phyloP scores from a whole-genome alignment of 2,329 filamentous ascomycete genomes.

The Chrysosporium queenslandicum region DNA sequence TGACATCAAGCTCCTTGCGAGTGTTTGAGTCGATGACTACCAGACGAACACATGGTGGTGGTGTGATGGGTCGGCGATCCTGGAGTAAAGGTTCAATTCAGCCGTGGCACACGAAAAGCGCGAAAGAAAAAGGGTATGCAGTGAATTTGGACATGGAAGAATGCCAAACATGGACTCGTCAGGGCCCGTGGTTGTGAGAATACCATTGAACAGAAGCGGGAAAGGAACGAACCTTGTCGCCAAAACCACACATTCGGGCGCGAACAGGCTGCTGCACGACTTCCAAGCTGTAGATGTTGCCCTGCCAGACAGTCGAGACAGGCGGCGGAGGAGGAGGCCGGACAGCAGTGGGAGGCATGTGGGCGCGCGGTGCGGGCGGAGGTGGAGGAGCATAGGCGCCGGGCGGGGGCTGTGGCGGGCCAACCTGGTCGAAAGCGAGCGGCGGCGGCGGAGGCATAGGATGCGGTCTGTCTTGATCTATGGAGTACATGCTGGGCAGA shows the following conservation, averaged over 20 bases:
- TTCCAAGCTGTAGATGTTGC: slow-evolving; percentile 50
- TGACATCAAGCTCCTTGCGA: slow-evolving; percentile 72
- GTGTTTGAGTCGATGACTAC: slow-evolving; percentile 65
- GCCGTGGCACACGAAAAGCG: too few relatives aligned
- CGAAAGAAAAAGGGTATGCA: too few relatives aligned
- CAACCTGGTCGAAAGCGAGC: background rate
- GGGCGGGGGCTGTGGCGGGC: background rate
- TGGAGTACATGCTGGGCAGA: background rate
- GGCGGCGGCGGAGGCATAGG: slow-evolving; percentile 2
- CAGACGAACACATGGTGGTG: slow-evolving; percentile 80
- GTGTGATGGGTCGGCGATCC: slow-evolving; percentile 92
- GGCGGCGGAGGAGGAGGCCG: slow-evolving; percentile 28
- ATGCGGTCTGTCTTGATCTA: slow-evolving; percentile 2
- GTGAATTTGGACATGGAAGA: too few relatives aligned
- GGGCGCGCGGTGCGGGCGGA: slow-evolving; percentile 23
- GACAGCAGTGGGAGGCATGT: slow-evolving; percentile 24
- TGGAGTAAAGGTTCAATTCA: slow-evolving; percentile 35
- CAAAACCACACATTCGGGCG: slow-evolving; percentile 97
- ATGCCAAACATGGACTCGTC: too few relatives aligned
- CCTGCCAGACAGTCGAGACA: slow-evolving; percentile 34
- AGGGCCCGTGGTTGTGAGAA: background rate
- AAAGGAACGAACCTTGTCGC: slow-evolving; percentile 65
- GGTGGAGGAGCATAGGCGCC: slow-evolving; percentile 19
- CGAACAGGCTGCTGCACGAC: slow-evolving; percentile 86
- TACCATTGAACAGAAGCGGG: background rate